These are phyloP conservation scores for Plasmodium fragile DNA, from an alignment of 169 alveolate species.

Conservation along the genomic window DNA sequence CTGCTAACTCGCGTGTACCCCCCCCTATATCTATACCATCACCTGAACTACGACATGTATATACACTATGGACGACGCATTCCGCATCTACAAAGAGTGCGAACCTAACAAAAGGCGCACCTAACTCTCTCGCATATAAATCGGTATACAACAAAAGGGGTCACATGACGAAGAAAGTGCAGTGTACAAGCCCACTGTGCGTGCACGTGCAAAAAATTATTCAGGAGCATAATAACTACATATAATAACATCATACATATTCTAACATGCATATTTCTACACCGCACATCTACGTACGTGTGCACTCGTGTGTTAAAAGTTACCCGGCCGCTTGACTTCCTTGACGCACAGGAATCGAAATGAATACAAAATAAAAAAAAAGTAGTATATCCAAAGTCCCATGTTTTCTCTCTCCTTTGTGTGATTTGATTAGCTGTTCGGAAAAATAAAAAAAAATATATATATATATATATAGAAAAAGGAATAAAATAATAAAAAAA, in stretches of 20 bases:
- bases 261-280: too few relatives aligned
- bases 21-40: background rate
- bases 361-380: conserved; percentile 27
- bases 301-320: background rate
- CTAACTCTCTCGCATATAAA: background rate
- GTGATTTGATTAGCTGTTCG: background rate
- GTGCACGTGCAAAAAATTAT: background rate
- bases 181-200: background rate
- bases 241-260: background rate
- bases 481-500: background rate
- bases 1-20: background rate
- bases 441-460: background rate
- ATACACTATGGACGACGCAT: background rate
- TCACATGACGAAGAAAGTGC: background rate
- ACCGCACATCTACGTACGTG: background rate
- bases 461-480: too few relatives aligned
- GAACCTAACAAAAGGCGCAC: too few relatives aligned
- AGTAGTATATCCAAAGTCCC: conserved; percentile 7
- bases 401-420: background rate
- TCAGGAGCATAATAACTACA: background rate
- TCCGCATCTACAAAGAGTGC: background rate
- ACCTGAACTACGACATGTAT: background rate
- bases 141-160: background rate
- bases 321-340: conserved; percentile 24
- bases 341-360: conserved; percentile 23